These are phyloP conservation scores for Coemansia brasiliensis DNA, from an alignment of 192 early-diverging fungal genomes.

Conservation along the genomic window DNA sequence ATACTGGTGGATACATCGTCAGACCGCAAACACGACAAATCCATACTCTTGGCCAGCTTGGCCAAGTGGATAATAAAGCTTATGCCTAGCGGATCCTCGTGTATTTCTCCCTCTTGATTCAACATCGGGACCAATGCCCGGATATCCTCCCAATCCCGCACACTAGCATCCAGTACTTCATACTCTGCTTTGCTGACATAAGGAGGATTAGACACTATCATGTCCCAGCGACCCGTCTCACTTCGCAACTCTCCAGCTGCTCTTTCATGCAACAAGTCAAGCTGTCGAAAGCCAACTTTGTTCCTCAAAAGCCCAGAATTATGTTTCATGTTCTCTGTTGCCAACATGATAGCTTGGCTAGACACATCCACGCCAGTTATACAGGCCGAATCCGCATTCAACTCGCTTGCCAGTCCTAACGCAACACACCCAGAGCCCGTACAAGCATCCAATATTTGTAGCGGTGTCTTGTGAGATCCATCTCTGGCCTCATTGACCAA, in stretches of 20 bases:
- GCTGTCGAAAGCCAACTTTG: slow-evolving; percentile 50
- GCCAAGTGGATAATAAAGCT: slow-evolving; percentile 33
- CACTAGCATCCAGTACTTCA: slow-evolving; percentile 62
- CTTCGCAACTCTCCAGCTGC: neutral
- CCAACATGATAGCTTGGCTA: slow-evolving; percentile 62
- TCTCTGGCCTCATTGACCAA: slow-evolving; percentile 37
- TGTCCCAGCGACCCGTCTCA: slow-evolving; percentile 49
- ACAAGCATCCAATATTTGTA: slow-evolving; percentile 83
- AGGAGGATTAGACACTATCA: slow-evolving; percentile 91
- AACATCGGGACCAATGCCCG: slow-evolving; percentile 68
- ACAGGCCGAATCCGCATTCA: slow-evolving; percentile 46
- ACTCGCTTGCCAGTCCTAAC: slow-evolving; percentile 64
- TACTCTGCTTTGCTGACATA: slow-evolving; percentile 79
- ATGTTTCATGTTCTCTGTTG: slow-evolving; percentile 54
- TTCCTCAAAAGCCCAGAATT: slow-evolving; percentile 27
- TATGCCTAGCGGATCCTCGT: slow-evolving; percentile 33
- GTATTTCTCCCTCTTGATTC: too few relatives aligned
- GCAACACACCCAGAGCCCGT: slow-evolving; percentile 86
- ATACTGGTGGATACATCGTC: slow-evolving; percentile 12
- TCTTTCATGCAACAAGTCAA: slow-evolving; percentile 35
- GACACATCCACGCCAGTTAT: slow-evolving; percentile 70
- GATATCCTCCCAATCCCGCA: slow-evolving; percentile 86
- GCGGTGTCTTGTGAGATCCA: slow-evolving; percentile 10
- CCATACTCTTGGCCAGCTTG: slow-evolving; percentile 19
- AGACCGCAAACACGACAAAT: neutral